phyloP scores from a whole-genome alignment of 2,329 filamentous ascomycete species.

The Cladosporium sp. region DNA sequence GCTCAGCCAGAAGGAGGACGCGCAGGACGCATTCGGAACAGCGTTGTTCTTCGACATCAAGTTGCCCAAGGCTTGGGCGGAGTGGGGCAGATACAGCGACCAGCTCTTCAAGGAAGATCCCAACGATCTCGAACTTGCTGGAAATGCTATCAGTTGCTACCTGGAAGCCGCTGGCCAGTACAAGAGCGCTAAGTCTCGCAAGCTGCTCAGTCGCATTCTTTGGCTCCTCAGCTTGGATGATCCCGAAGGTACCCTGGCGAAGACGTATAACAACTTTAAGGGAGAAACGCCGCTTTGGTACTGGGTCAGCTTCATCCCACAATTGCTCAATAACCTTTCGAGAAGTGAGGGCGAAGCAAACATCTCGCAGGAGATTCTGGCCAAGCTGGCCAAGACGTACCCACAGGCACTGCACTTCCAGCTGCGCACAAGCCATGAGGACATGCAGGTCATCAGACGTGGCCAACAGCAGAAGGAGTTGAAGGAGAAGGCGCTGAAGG shows the following conservation, averaged over 20 bases:
- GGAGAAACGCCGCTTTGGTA: slow-evolving; percentile 98
- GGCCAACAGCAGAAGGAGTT: slow-evolving; percentile 62
- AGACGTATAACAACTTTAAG: slow-evolving; percentile 93
- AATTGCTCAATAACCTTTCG: slow-evolving; percentile 86
- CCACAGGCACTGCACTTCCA: slow-evolving; percentile 95
- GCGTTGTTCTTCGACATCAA: slow-evolving; percentile 95
- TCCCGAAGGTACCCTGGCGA: slow-evolving; percentile 75
- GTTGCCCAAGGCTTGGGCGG: slow-evolving; percentile 95
- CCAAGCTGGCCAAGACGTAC: slow-evolving; percentile 93
- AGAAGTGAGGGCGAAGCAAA: slow-evolving; percentile 77
- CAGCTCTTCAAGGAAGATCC: slow-evolving; percentile 92
- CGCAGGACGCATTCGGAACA: slow-evolving; percentile 90
- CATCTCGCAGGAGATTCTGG: slow-evolving; percentile 80
- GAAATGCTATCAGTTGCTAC: slow-evolving; percentile 93
- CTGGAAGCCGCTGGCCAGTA: slow-evolving; percentile 93
- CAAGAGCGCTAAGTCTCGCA: slow-evolving; percentile 95
- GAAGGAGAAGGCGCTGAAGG: slow-evolving; percentile 55
- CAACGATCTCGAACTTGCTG: slow-evolving; percentile 76
- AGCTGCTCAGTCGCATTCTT: slow-evolving; percentile 86
- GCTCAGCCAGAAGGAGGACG: slow-evolving; percentile 84
- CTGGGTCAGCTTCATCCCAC: slow-evolving; percentile 99
- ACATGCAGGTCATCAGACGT: slow-evolving; percentile 91
- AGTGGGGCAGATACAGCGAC: slow-evolving; percentile 99
- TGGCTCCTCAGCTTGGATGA: slow-evolving; percentile 96
- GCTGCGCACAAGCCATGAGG: slow-evolving; percentile 87